Evolutionary conservation across 805 yeast genomes (phyloP).

Genomic region (Starmerella asiatica): DNA sequence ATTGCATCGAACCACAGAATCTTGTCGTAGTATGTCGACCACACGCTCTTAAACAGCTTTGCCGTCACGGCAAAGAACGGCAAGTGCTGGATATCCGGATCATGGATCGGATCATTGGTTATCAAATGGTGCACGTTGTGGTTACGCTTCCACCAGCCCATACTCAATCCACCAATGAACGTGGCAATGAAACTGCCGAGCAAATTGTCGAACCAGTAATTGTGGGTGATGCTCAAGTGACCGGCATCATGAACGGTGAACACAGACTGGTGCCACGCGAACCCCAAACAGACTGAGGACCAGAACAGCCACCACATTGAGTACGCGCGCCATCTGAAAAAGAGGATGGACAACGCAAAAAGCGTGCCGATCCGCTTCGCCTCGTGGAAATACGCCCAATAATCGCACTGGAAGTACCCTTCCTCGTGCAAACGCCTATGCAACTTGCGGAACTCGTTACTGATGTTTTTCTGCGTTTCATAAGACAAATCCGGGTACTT

Average conservation of each 20-base stretch:
- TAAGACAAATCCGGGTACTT: constrained; percentile 53
- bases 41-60: constrained; percentile 51
- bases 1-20: constrained; percentile 51
- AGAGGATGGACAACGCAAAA: constrained; percentile 37
- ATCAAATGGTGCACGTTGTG: constrained; percentile 87
- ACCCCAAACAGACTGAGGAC: constrained; percentile 56
- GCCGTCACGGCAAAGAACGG: constrained; percentile 83
- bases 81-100: constrained; percentile 85
- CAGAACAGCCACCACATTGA: constrained; percentile 30
- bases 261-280: constrained; percentile 80
- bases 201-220: constrained; percentile 60
- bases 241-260: constrained; percentile 88
- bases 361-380: constrained; percentile 44
- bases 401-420: constrained; percentile 61
- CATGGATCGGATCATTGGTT: constrained; percentile 88
- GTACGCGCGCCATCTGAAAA: constrained; percentile 28
- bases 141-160: constrained; percentile 92
- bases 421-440: constrained; percentile 41
- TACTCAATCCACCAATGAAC: constrained; percentile 72
- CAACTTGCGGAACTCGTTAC: constrained; percentile 45
- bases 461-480: constrained; percentile 46
- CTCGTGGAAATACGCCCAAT: constrained; percentile 61
- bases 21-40: constrained; percentile 68
- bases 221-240: constrained; percentile 69
- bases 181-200: constrained; percentile 64